Percentiles rank a stretch among this genome's conserved stretches.
These are phyloP conservation scores for Cyclotella cryptica DNA, from an alignment of 108 stramenopile genomes.

Conservation along the genomic window DNA sequence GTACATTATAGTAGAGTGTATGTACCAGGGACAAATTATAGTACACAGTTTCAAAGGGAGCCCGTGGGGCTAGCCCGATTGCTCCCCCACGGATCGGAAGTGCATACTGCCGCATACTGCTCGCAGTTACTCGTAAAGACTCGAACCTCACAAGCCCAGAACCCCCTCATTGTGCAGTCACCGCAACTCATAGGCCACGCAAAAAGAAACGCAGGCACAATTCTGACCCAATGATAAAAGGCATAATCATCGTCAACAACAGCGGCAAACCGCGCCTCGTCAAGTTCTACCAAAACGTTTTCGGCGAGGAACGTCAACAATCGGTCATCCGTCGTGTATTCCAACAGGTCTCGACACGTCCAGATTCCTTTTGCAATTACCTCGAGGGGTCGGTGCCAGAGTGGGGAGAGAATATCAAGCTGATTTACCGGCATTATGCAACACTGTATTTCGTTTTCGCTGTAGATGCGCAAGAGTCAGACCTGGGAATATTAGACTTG, in stretches of 20 bases:
- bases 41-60: too few species aligned
- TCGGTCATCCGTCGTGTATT: slow-evolving; percentile 94
- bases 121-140: too few species aligned
- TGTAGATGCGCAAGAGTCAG: slow-evolving; percentile 96
- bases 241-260: slow-evolving; percentile 98
- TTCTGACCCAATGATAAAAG: slow-evolving; percentile 81
- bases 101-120: too few species aligned
- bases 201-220: too few species aligned
- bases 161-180: too few species aligned
- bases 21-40: too few species aligned
- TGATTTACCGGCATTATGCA: slow-evolving; percentile 99
- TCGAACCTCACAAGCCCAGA: too few species aligned
- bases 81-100: too few species aligned
- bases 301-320: slow-evolving; percentile 93
- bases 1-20: too few species aligned
- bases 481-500: slow-evolving; percentile 98
- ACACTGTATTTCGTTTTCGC: slow-evolving; percentile 99
- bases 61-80: too few species aligned
- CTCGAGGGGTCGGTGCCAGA: slow-evolving; percentile 95
- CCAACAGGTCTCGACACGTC: slow-evolving; percentile 94
- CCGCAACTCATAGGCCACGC: too few species aligned
- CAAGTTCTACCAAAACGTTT: slow-evolving; percentile 97
- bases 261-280: slow-evolving; percentile 97
- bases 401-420: slow-evolving; percentile 97
- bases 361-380: slow-evolving; percentile 99